Evolutionary conservation across 345 rosid genomes (phyloP).

Genomic region (Eucalyptus tenuipes): DNA sequence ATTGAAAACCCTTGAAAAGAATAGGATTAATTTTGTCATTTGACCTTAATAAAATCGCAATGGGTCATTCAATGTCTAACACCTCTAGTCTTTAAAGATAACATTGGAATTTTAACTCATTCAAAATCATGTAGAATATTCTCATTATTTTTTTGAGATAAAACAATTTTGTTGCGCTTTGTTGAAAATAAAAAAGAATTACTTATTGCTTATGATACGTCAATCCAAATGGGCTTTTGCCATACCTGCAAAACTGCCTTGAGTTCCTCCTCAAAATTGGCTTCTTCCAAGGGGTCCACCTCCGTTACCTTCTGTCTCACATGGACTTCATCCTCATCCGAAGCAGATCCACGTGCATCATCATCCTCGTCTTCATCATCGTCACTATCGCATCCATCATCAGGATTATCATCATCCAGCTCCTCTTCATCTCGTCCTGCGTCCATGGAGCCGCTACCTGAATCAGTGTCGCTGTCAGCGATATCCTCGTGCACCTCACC

Average conservation of each 20-base stretch:
- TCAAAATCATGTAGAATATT: not conserved
- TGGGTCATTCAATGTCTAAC: not conserved
- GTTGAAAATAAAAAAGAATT: not conserved
- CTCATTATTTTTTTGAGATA: not conserved
- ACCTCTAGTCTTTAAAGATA: not conserved
- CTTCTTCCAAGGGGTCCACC: constrained; percentile 72
- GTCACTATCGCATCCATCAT: constrained; percentile 54
- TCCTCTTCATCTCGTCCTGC: constrained; percentile 64
- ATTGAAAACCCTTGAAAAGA: not conserved
- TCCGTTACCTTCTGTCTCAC: constrained; percentile 76
- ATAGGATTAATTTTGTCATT: not conserved
- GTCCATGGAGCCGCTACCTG: constrained; percentile 67
- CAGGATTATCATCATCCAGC: constrained; percentile 72
- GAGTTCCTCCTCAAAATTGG: constrained; percentile 79
- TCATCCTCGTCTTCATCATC: constrained; percentile 50
- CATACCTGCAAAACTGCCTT: constrained; percentile 89
- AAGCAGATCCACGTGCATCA: constrained; percentile 59
- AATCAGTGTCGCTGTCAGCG: constrained; percentile 67
- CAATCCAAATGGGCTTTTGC: not conserved
- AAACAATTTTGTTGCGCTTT: not conserved
- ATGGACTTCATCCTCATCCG: constrained; percentile 80
- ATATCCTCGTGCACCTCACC: constrained; percentile 54
- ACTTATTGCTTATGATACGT: not conserved
- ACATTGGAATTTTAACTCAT: not conserved
- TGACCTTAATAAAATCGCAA: not conserved